phyloP scores from a whole-genome alignment of 345 rosid genomes.

The Heritiera fomes region DNA sequence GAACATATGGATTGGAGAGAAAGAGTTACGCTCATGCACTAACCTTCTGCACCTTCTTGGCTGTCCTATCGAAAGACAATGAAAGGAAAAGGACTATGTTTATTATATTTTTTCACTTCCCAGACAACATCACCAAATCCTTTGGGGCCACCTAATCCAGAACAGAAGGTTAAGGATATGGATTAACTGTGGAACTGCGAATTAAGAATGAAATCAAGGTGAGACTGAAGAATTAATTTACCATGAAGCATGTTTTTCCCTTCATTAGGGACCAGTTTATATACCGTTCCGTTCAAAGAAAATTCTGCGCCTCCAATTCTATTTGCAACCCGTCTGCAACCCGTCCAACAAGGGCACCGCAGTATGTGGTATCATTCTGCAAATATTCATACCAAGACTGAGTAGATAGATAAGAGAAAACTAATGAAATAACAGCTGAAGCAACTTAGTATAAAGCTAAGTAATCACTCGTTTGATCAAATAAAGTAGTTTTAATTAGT shows the following conservation, averaged over 20 bases:
- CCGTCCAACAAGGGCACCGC: slow-evolving; percentile 83
- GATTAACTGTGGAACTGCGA: not conserved
- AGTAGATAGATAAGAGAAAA: not conserved
- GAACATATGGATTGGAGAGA: not conserved
- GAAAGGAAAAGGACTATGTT: slow-evolving; percentile 49
- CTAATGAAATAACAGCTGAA: not conserved
- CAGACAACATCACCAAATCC: slow-evolving; percentile 73
- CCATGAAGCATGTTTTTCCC: slow-evolving; percentile 87
- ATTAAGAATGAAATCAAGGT: not conserved
- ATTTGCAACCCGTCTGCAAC: slow-evolving; percentile 88
- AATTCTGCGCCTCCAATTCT: slow-evolving; percentile 69
- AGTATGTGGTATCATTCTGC: slow-evolving; percentile 70
- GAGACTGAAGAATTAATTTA: slow-evolving; percentile 14
- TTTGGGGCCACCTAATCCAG: slow-evolving; percentile 57
- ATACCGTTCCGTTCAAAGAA: slow-evolving; percentile 52
- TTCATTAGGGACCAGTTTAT: slow-evolving; percentile 59
- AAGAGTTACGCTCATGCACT: not conserved
- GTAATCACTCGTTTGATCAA: not conserved
- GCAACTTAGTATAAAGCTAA: not conserved
- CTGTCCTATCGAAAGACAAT: slow-evolving; percentile 47
- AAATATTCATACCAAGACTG: not conserved
- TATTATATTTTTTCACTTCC: slow-evolving; percentile 44
- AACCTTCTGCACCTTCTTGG: slow-evolving; percentile 74
- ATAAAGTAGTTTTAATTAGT: no score
- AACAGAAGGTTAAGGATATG: no score